Base-by-base conservation (phyloP, 805 yeast species). In the Tetrapisispora fleetii region DNA sequence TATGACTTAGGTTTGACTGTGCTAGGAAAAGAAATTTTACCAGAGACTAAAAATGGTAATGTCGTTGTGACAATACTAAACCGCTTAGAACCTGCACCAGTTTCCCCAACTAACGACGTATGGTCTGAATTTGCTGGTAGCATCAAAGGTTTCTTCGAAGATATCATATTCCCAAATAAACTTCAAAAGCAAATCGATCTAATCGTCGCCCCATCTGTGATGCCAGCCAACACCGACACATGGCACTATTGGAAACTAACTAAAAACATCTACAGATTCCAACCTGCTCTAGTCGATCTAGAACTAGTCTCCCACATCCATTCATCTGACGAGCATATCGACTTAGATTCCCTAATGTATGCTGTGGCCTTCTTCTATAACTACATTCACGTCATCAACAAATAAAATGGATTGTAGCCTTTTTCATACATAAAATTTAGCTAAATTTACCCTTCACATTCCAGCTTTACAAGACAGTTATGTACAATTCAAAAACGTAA, bases 141-240 rank as follows among this genome's bases (percentile, higher is more conserved):
- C 24, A 68, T 77, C 40, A 75, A 80, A 58, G 75, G 78, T 54
- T 71, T 78, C 14, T 78, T 71, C 54, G 79, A 76, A 57, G 80
- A 78, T 50, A 64, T 76, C 42, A 69, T 71, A 5, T 68, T 69
- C 41, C 48, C 47, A 35, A 28, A 14, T 4, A 43, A 37, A 36
- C 24, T 21, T 4, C 28, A 22, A 13, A 13, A 47, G 5, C n/a
- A 28, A 39, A 52, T 50, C 2, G 57, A 59, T 19, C 40, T 66
- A 22, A 61, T 62, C 40, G 65, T 72, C 17, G 63, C 81, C 0
- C 81, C 84, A 17, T 69, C 71, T 17, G 58, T 78, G 22, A 72
- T 75, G 67, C 68, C 81, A 8, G 84, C 78, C 8, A 80, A 80
- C 60, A 80, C 85, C 2, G 85, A 80, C 60, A 79, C 85, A 13